Percentiles rank a stretch among this genome's conserved stretches.
These are phyloP conservation scores for Eimeria acervulina DNA, from an alignment of 169 alveolate genomes.

Conservation along the genomic window DNA sequence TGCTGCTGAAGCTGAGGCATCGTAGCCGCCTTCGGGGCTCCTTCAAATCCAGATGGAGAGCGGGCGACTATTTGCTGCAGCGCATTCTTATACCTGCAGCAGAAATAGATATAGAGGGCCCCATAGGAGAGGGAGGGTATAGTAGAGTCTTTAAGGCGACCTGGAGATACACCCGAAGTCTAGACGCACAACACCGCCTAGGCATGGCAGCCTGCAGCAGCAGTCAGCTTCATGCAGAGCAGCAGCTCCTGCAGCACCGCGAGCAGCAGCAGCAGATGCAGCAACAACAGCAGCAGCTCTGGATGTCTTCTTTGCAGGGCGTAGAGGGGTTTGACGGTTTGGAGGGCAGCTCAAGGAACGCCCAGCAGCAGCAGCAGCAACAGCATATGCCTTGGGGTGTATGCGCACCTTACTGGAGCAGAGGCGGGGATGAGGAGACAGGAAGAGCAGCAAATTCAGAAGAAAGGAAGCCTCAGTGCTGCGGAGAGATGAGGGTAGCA, in stretches of 20 bases:
- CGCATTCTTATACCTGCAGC: conserved; percentile 83
- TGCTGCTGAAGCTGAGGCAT: conserved; percentile 69
- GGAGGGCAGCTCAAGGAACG: background rate
- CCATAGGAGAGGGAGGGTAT: conserved; percentile 93
- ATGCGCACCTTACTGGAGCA: background rate
- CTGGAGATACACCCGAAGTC: conserved; percentile 88
- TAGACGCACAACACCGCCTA: conserved; percentile 56
- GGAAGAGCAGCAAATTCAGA: background rate
- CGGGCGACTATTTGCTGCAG: conserved; percentile 41
- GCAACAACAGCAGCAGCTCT: background rate
- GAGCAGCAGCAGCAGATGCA: conserved; percentile 32
- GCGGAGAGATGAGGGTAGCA: conserved; percentile 79
- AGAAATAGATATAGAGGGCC: conserved; percentile 85
- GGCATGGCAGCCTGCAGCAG: background rate
- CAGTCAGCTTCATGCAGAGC: conserved; percentile 85
- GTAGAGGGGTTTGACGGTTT: background rate
- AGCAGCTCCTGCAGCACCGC: conserved; percentile 86
- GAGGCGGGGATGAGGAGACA: background rate
- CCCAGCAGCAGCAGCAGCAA: background rate
- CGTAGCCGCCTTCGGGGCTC: conserved; percentile 80
- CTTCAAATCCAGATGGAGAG: conserved; percentile 43
- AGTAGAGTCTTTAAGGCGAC: conserved; percentile 91
- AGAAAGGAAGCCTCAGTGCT: background rate
- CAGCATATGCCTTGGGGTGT: too few species aligned
- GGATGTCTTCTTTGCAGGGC: background rate